Base-by-base conservation (phyloP, 2,329 filamentous ascomycete species). In the Alternaria conjuncta region DNA sequence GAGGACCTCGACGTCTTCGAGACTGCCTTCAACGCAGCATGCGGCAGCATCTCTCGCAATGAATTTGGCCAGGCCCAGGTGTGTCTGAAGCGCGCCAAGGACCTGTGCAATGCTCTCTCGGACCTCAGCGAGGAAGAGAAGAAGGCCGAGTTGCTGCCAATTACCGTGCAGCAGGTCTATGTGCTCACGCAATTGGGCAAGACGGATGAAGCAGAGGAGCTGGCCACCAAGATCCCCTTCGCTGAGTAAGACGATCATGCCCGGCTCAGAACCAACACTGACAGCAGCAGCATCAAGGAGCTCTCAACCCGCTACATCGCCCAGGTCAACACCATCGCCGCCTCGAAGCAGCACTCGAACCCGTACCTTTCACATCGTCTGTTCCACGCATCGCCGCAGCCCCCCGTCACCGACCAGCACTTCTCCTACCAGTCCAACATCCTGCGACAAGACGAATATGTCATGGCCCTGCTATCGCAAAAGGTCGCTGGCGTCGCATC, bases 11-110 rank as follows among this genome's bases (percentile, higher is more conserved):
- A 94, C 66, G 87, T 90, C 2, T 96, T 96, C 71, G 93, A 96
- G 82, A 90, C 91, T 25, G 90, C 91, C 11, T 96, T 92, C 81
- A 96, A 96, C 78, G 86, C 88, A 23, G 92, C 92, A 9, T 95
- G 92, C 77, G 86, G 86, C 20, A 88, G 87, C 76, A 89, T 96
- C 71, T 90, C 91, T 13, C 84, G 88, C 50, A 90, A 89, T 8
- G 89, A 92, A 70, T 83, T 92, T 41, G 84, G 81, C 5, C 86
- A 88, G 68, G 92, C 88, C 2, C 85, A 88, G 21, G 82, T 90
- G 23, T 83, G 94, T 60, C 81, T 96, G 63, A 91, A 90, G 79
- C 86, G 90, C 57, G 89, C 93, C 3, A 86, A 86, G 70, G 87
- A 89, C 69, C 82, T 95, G 20, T 96, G 92, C 75, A 88, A 91